Base-by-base conservation (phyloP, 2,329 filamentous ascomycete species). In the Akanthomyces muscarius region DNA sequence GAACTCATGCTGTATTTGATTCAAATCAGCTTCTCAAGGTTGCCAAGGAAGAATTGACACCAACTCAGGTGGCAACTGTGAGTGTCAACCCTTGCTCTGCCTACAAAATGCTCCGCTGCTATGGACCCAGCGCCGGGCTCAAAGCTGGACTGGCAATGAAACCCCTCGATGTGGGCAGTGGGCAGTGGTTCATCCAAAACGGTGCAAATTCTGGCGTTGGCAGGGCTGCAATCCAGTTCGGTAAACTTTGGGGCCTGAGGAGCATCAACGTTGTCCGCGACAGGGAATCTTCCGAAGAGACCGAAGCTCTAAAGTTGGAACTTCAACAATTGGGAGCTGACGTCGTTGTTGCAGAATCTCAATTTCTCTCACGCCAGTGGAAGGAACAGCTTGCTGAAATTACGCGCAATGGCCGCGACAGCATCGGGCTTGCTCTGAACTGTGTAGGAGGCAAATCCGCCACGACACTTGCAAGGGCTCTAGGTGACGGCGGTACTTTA, bases 151-250 rank as follows among this genome's bases (percentile, higher is more conserved):
- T 83, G 55, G 78, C 78, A 62, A 80, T 83, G 71, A 70, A 71
- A 10, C 72, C 77, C 13, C 80, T 81, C 56, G 74, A 77, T 53
- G 70, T 76, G 25, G 80, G 78, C 56, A 81, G 80, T 63, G 80
- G 93, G 61, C 89, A 96, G 63, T 99, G 94, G 93, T 91, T 97
- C 72, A 87, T 99, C 53, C 95, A 99, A 77, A 99, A 99, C 74
- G 95, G 94, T 8, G 95, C 94, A 45, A 99, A 99, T 76, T 92
- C 88, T 48, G 95, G 92, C 13, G 95, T 99, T 18, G 95, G 95
- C 1, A 82, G 95, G 45, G 90, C 93, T 3, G 94, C 92, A 13
- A 95, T 98, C 67, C 95, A 99, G 77, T 81, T 99, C 1, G 94
- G 86, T 1, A 83, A 79, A 69, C 82, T 92, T 60, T 98, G 93